Evolutionary conservation across 352 stramenopile species (phyloP).

Genomic region (Globisporangium alternatum): DNA sequence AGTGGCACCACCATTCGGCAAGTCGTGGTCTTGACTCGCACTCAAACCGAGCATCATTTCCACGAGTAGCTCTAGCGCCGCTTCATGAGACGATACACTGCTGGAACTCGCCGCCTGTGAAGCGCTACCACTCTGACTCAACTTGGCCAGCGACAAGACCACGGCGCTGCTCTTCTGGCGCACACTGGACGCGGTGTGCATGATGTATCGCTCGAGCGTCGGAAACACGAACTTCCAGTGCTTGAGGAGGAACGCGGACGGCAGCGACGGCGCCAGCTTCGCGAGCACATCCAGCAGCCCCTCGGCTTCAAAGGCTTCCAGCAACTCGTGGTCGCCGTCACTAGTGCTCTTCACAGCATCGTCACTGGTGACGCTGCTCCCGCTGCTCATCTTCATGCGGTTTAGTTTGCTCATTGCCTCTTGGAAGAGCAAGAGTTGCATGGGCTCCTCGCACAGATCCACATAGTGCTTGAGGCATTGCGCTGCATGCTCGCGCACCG

Average conservation of each 20-base stretch:
- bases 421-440: slow-evolving; percentile 55
- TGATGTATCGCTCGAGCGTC: slow-evolving; percentile 67
- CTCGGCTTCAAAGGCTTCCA: slow-evolving; percentile 58
- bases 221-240: slow-evolving; percentile 74
- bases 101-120: not conserved
- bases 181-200: slow-evolving; percentile 70
- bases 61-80: slow-evolving; percentile 33
- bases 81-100: not conserved
- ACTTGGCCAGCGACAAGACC: slow-evolving; percentile 39
- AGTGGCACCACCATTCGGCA: slow-evolving; percentile 7
- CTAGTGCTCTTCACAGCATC: not conserved
- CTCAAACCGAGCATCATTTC: slow-evolving; percentile 52
- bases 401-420: slow-evolving; percentile 79
- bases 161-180: slow-evolving; percentile 53
- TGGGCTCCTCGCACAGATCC: slow-evolving; percentile 49
- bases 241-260: slow-evolving; percentile 50
- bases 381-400: slow-evolving; percentile 32
- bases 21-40: slow-evolving; percentile 6
- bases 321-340: slow-evolving; percentile 22
- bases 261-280: slow-evolving; percentile 37
- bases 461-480: slow-evolving; percentile 45
- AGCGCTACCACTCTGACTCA: slow-evolving; percentile 15
- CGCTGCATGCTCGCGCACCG: slow-evolving; percentile 49
- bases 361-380: slow-evolving; percentile 5
- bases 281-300: slow-evolving; percentile 63